These are phyloP conservation scores for Cenococcum geophilum DNA, from an alignment of 495 filamentous ascomycete genomes.

Conservation along the genomic window DNA sequence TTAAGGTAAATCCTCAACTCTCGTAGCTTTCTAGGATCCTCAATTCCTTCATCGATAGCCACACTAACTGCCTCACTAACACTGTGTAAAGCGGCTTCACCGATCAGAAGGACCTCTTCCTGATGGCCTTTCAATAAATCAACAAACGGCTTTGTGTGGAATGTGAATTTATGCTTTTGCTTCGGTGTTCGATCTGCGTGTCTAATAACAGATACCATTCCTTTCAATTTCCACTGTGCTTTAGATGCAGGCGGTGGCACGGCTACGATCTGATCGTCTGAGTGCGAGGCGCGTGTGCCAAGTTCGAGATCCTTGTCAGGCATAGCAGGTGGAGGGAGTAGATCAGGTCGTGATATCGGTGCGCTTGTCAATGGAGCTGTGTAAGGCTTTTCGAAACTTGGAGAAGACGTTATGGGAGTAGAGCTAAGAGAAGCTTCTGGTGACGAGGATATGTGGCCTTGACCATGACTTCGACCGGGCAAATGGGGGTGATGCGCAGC, in stretches of 20 bases:
- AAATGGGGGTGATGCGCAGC: conserved; percentile 43
- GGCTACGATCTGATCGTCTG: conserved; percentile 36
- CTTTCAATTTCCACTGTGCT: conserved; percentile 95
- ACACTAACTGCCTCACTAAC: conserved; percentile 76
- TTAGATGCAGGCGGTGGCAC: conserved; percentile 80
- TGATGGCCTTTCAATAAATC: conserved; percentile 89
- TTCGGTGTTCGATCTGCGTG: conserved; percentile 97
- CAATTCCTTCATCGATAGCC: conserved; percentile 68
- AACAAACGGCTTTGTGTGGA: conserved; percentile 93
- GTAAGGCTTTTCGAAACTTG: conserved; percentile 42
- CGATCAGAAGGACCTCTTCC: conserved; percentile 92
- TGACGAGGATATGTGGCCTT: conserved; percentile 25
- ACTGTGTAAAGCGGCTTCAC: conserved; percentile 81
- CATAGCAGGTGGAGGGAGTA: conserved; percentile 12
- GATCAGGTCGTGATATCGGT: conserved; percentile 25
- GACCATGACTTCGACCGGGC: conserved; percentile 35
- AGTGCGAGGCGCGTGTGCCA: conserved; percentile 21
- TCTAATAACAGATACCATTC: conserved; percentile 93
- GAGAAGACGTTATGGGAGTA: conserved; percentile 47
- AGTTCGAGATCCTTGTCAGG: conserved; percentile 9
- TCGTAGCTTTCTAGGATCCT: conserved; percentile 81
- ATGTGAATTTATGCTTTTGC: conserved; percentile 99
- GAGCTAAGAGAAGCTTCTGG: conserved; percentile 43
- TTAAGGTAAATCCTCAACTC: conserved; percentile 76
- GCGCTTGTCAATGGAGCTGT: conserved; percentile 10